Conservation (phyloP, 2,329 filamentous ascomycete species). For the Paecilomyces sp. region DNA sequence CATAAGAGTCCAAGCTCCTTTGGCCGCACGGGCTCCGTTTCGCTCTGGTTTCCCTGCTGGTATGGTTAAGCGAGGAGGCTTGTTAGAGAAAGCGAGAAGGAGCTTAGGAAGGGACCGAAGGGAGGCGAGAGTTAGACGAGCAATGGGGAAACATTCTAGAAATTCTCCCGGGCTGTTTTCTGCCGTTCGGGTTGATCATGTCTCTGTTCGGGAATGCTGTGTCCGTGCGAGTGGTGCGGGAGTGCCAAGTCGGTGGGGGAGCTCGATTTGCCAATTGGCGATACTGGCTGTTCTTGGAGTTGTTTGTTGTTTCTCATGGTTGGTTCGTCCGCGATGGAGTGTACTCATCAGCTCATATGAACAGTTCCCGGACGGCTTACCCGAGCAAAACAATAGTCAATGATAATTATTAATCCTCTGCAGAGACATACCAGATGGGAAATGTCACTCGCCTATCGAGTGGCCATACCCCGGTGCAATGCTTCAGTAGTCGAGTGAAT, state of each 20-base stretch:
- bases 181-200: not conserved
- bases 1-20: not conserved
- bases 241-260: too few species aligned
- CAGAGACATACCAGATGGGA: not conserved
- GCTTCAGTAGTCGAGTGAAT: not conserved
- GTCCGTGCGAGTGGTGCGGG: not conserved
- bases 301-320: too few species aligned
- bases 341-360: too few species aligned
- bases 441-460: not conserved
- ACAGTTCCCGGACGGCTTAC: too few species aligned
- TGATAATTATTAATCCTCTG: not conserved
- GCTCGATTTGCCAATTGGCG: too few species aligned
- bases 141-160: not conserved
- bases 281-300: too few species aligned
- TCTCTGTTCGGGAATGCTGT: not conserved
- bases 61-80: not conserved
- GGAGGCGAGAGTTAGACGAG: not conserved
- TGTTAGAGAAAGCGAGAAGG: not conserved
- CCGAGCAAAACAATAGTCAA: too few species aligned
- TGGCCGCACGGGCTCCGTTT: not conserved
- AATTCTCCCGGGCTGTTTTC: not conserved
- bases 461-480: not conserved
- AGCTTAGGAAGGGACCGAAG: not conserved
- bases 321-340: too few species aligned
- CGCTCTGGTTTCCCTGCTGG: not conserved